phyloP scores from a whole-genome alignment of 805 yeast genomes.

The Ogataea paradorogensis region DNA sequence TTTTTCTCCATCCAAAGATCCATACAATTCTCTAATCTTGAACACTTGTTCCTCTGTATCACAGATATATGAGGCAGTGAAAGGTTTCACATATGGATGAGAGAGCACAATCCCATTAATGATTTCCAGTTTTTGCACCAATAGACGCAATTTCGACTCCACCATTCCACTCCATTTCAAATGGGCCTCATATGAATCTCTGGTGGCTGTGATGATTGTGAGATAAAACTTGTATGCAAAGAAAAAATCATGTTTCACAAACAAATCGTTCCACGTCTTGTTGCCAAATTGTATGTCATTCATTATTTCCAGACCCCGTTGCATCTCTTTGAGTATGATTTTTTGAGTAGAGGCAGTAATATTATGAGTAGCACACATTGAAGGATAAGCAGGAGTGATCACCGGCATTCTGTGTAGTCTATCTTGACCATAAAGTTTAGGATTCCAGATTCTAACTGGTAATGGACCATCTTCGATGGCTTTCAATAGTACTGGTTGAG shows the following conservation, averaged over 20 bases:
- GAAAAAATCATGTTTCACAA: constrained; percentile 80
- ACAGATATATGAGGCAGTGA: constrained; percentile 49
- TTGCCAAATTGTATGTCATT: constrained; percentile 62
- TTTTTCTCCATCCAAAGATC: constrained; percentile 55
- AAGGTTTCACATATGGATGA: constrained; percentile 84
- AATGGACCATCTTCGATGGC: constrained; percentile 96
- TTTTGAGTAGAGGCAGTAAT: constrained; percentile 85
- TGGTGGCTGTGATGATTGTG: constrained; percentile 75
- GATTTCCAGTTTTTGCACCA: constrained; percentile 81
- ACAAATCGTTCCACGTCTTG: constrained; percentile 70
- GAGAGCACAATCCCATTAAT: constrained; percentile 75
- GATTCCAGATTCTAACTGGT: constrained; percentile 97
- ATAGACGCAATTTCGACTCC: constrained; percentile 77
- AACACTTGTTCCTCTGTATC: constrained; percentile 40
- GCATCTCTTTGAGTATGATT: constrained; percentile 74
- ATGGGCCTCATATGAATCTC: constrained; percentile 75
- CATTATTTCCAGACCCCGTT: constrained; percentile 71
- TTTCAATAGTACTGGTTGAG: constrained; percentile 91
- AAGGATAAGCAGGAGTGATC: constrained; percentile 96
- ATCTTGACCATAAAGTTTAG: constrained; percentile 84
- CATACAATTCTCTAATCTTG: constrained; percentile 41
- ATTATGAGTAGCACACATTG: constrained; percentile 99
- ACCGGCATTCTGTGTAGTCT: constrained; percentile 94
- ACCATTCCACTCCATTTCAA: constrained; percentile 90
- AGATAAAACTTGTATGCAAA: constrained; percentile 81